A percentile compares a stretch with the other conserved stretches of the same genome.
Conservation (phyloP, 192 early-diverging fungal genomes). For the Coemansia erecta region DNA sequence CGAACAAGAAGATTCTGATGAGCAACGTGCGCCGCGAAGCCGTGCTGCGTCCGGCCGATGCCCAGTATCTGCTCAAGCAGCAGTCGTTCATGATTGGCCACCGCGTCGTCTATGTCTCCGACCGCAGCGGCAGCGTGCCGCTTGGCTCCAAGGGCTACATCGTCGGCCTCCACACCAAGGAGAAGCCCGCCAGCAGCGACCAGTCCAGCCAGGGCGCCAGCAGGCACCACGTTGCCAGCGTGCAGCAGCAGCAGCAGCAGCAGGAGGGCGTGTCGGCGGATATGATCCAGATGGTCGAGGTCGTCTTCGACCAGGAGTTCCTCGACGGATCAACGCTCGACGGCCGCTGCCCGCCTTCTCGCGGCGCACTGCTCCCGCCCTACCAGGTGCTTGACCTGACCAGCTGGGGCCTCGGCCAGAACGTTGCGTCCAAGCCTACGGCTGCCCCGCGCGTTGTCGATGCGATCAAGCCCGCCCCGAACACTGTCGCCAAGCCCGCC, state of each 20-base stretch:
- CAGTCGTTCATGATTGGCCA: constrained; percentile 88
- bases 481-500: constrained; percentile 1
- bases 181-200: constrained; percentile 4
- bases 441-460: constrained; percentile 30
- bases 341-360: constrained; percentile 70
- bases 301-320: constrained; percentile 84
- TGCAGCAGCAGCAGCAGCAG: constrained; percentile 28
- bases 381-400: constrained; percentile 73
- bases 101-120: constrained; percentile 72
- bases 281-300: constrained; percentile 71
- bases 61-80: constrained; percentile 63
- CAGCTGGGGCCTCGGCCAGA: constrained; percentile 40
- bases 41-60: constrained; percentile 79
- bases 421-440: constrained; percentile 11
- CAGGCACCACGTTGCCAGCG: constrained; percentile 65
- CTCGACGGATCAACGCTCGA: constrained; percentile 77
- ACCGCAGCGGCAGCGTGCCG: constrained; percentile 67
- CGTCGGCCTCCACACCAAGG: constrained; percentile 62
- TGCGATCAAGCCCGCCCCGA: constrained; percentile 20
- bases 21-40: constrained; percentile 48
- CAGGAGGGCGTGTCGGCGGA: constrained; percentile 45
- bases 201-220: constrained; percentile 6
- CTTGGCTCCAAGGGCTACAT: constrained; percentile 82
- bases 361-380: constrained; percentile 68
- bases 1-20: constrained; percentile 27